Conservation (phyloP, 768 basidiomycete genomes). For the Leccinellum rugosiceps region DNA sequence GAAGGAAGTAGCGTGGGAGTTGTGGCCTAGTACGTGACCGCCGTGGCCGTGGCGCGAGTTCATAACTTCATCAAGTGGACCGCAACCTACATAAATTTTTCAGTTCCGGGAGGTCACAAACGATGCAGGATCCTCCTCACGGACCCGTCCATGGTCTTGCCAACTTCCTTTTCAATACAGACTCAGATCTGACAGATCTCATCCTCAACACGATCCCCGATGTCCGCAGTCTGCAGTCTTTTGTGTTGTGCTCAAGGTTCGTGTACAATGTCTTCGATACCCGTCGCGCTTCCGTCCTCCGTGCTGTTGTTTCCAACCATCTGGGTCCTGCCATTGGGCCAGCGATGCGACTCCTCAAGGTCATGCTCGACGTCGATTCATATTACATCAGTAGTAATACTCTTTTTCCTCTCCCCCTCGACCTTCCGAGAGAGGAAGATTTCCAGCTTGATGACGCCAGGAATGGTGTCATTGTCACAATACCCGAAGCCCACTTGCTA, state of each 20-base stretch:
- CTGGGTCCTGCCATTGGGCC: conserved; percentile 5
- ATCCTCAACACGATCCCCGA: neutral
- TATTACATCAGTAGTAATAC: conserved; percentile 14
- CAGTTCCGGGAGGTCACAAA: neutral
- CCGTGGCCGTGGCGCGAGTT: no score
- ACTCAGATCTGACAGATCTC: neutral
- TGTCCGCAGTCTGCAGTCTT: conserved; percentile 4
- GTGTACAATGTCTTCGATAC: conserved; percentile 13
- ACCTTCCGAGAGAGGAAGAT: conserved; percentile 14
- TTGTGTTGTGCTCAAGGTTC: conserved; percentile 15
- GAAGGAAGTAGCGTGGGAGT: no score
- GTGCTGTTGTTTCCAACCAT: conserved; percentile 15
- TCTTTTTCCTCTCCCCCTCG: conserved; percentile 1
- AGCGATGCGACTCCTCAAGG: conserved; percentile 18
- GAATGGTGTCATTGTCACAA: neutral
- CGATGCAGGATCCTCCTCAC: neutral
- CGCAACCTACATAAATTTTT: neutral
- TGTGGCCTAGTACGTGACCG: no score
- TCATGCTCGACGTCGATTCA: conserved; percentile 7
- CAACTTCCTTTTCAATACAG: neutral
- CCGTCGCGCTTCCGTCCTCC: conserved; percentile 11
- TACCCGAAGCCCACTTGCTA: conserved; percentile 11
- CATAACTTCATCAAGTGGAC: neutral
- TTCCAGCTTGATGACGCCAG: neutral
- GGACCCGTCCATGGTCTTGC: neutral